Evolutionary conservation across 345 rosid species (phyloP).

Genomic region (Arabidopsis thaliana): TAIR10.1 NC_003070.9:27011501-27012000

Average conservation of each 20-base stretch:
- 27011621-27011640: conserved; percentile 8
- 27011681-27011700: conserved; percentile 9
- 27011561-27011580: neutral
- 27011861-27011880: conserved; percentile 14
- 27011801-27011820: conserved; percentile 6
- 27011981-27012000: conserved; percentile 17
- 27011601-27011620: conserved; percentile 15
- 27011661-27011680: conserved; percentile 1
- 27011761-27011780: conserved; percentile 8
- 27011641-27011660: conserved; percentile 24
- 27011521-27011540: conserved; percentile 31
- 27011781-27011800: conserved; percentile 3
- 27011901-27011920: conserved; percentile 29
- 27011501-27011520: conserved; percentile 95
- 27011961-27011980: conserved; percentile 42
- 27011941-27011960: conserved; percentile 98
- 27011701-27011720: conserved; percentile 16
- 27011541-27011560: conserved; percentile 3
- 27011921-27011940: conserved; percentile 86
- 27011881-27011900: conserved; percentile 15
- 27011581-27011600: conserved; percentile 18
- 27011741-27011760: conserved; percentile 2
- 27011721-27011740: conserved; percentile 10
- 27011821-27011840: conserved; percentile 7
- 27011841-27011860: conserved; percentile 12